Evolutionary conservation across 495 filamentous ascomycete genomes (phyloP).

Genomic region (Xylaria nigripes): DNA sequence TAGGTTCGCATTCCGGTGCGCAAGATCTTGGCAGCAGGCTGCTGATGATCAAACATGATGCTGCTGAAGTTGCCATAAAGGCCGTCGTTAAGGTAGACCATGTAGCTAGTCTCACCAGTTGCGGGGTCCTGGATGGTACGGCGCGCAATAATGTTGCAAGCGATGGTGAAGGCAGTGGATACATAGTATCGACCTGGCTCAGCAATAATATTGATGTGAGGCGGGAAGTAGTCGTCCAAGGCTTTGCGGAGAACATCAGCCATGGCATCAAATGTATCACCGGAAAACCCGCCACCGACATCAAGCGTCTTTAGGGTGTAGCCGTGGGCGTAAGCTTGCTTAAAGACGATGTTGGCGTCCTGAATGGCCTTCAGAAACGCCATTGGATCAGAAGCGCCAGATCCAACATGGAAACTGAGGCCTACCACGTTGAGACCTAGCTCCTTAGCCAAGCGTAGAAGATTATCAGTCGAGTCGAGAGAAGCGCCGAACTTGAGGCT

Average conservation of each 20-base stretch:
- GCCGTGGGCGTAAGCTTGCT: constrained; percentile 71
- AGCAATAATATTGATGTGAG: constrained; percentile 79
- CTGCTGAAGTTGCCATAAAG: constrained; percentile 97
- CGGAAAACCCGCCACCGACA: constrained; percentile 86
- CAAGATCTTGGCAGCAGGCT: constrained; percentile 75
- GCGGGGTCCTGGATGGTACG: constrained; percentile 58
- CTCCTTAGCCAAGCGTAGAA: constrained; percentile 73
- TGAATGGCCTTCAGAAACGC: constrained; percentile 84
- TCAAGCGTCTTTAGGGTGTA: constrained; percentile 80
- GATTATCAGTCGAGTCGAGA: constrained; percentile 64
- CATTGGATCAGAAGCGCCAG: constrained; percentile 80
- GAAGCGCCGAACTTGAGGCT: constrained; percentile 96
- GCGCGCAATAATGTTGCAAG: constrained; percentile 91
- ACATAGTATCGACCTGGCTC: constrained; percentile 97
- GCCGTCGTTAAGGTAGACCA: constrained; percentile 95
- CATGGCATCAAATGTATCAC: constrained; percentile 85
- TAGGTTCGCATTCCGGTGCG: constrained; percentile 48
- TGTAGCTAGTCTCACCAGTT: constrained; percentile 62
- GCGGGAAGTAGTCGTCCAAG: constrained; percentile 79
- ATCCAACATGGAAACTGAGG: constrained; percentile 96
- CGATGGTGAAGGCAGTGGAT: constrained; percentile 83
- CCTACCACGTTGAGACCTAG: constrained; percentile 94
- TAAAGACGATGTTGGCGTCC: constrained; percentile 83
- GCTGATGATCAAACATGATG: constrained; percentile 98
- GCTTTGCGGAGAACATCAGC: constrained; percentile 70